A percentile compares a stretch with the other conserved stretches of the same genome.
Conservation (phyloP, 1,284 basidiomycete genomes). For the Nidula niveotomentosa region DNA sequence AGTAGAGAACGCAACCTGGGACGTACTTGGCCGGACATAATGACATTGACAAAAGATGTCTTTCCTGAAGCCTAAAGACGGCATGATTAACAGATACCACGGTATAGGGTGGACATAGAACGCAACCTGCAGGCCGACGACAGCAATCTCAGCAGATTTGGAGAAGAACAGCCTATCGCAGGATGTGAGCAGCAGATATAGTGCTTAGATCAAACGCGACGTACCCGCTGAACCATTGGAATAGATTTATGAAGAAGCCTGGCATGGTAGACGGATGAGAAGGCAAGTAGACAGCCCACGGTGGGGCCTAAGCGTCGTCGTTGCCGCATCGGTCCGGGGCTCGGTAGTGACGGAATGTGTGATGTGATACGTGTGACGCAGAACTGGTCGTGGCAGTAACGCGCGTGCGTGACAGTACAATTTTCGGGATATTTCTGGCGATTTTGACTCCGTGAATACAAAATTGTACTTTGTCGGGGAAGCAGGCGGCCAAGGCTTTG, state of each 20-base stretch:
- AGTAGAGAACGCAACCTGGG: neutral
- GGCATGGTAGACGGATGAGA: constrained; percentile 11
- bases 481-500: no score
- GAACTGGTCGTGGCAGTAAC: no score
- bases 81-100: constrained; percentile 6
- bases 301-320: no score
- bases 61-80: constrained; percentile 83
- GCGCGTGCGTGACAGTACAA: no score
- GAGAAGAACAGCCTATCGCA: constrained; percentile 75
- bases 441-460: no score
- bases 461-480: no score
- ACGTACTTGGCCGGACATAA: constrained; percentile 80
- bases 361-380: no score
- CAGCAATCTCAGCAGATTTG: constrained; percentile 89
- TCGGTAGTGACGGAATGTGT: no score
- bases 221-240: constrained; percentile 69
- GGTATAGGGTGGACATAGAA: neutral
- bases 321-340: no score
- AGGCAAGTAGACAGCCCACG: no score
- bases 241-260: constrained; percentile 63
- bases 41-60: constrained; percentile 92
- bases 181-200: neutral
- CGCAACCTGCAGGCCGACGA: constrained; percentile 87
- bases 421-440: no score
- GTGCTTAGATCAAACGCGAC: no score